These are phyloP conservation scores for Hymenoscyphus infarciens DNA, from an alignment of 2,329 filamentous ascomycete species.

Conservation along the genomic window DNA sequence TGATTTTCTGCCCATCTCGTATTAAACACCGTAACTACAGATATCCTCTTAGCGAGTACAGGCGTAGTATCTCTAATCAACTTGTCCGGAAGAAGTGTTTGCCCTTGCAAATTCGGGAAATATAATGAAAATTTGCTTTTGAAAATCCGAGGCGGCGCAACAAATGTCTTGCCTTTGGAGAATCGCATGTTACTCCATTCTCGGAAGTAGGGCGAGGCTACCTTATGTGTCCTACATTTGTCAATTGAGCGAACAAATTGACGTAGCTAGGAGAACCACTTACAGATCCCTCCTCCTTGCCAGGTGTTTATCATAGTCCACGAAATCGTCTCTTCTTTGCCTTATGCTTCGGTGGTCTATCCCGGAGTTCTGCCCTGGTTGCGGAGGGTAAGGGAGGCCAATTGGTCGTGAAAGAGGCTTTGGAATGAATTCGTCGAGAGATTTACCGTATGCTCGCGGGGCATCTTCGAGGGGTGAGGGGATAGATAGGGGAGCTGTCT, in stretches of 20 bases:
- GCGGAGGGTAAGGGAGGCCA: slow-evolving; percentile 71
- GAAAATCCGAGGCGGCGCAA: slow-evolving; percentile 81
- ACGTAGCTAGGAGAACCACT: slow-evolving; percentile 7
- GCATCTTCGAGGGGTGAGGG: slow-evolving; percentile 51
- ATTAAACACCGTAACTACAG: slow-evolving; percentile 77
- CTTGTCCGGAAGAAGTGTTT: slow-evolving; percentile 62
- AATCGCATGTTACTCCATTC: slow-evolving; percentile 84
- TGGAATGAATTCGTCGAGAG: slow-evolving; percentile 53
- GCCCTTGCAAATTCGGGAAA: slow-evolving; percentile 87
- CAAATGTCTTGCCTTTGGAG: slow-evolving; percentile 88
- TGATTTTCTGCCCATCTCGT: slow-evolving; percentile 84
- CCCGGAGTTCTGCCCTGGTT: slow-evolving; percentile 77
- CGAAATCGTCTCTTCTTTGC: slow-evolving; percentile 74
- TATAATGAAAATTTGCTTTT: slow-evolving; percentile 77
- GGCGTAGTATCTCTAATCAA: slow-evolving; percentile 67
- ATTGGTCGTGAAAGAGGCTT: slow-evolving; percentile 69
- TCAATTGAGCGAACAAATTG: neutral
- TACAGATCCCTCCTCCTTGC: slow-evolving; percentile 72
- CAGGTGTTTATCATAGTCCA: slow-evolving; percentile 81
- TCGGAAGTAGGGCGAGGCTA: slow-evolving; percentile 87
- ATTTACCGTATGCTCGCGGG: slow-evolving; percentile 57
- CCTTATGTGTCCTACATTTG: slow-evolving; percentile 60
- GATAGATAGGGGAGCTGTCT: slow-evolving; percentile 28
- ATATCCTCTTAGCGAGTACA: slow-evolving; percentile 67
- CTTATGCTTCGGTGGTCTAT: slow-evolving; percentile 63